Evolutionary conservation across 1,139 yeast species (phyloP).

Genomic region (Pichia sp.): DNA sequence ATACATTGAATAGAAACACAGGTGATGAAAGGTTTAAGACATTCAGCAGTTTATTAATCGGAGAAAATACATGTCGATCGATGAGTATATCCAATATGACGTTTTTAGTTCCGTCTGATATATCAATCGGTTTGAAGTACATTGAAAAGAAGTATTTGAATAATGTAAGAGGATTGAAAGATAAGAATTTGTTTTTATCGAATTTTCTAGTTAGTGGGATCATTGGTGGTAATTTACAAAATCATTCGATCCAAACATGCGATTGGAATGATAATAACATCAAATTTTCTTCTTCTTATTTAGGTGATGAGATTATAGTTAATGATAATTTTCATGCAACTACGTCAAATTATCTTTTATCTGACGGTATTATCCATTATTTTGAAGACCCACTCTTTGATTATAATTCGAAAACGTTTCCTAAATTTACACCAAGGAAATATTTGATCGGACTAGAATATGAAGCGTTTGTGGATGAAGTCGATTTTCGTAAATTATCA

Average conservation of each 20-base stretch:
- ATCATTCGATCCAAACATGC: constrained; percentile 18
- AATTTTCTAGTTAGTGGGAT: constrained; percentile 34
- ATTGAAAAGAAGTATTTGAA: constrained; percentile 45
- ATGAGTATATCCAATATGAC: constrained; percentile 31
- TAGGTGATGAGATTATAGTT: constrained; percentile 33
- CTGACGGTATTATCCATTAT: constrained; percentile 60
- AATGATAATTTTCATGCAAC: constrained; percentile 29
- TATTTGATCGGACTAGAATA: constrained; percentile 67
- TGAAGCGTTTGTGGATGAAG: constrained; percentile 61
- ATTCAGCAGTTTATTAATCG: constrained; percentile 18
- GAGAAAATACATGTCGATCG: constrained; percentile 17
- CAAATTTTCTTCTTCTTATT: constrained; percentile 25
- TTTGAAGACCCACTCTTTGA: constrained; percentile 39
- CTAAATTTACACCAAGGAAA: constrained; percentile 51
- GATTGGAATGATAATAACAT: constrained; percentile 28
- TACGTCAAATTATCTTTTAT: constrained; percentile 40
- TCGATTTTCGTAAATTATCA: constrained; percentile 56
- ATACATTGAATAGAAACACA: constrained; percentile 15
- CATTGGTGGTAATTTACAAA: constrained; percentile 33
- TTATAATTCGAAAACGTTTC: constrained; percentile 34
- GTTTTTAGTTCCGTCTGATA: constrained; percentile 42
- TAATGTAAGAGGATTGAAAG: constrained; percentile 34
- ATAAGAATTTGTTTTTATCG: constrained; percentile 31
- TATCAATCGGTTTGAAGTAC: constrained; percentile 34
- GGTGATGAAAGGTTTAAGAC: constrained; percentile 15